phyloP scores from a whole-genome alignment of 495 filamentous ascomycete species.

The Massariosphaeria phaeospora region DNA sequence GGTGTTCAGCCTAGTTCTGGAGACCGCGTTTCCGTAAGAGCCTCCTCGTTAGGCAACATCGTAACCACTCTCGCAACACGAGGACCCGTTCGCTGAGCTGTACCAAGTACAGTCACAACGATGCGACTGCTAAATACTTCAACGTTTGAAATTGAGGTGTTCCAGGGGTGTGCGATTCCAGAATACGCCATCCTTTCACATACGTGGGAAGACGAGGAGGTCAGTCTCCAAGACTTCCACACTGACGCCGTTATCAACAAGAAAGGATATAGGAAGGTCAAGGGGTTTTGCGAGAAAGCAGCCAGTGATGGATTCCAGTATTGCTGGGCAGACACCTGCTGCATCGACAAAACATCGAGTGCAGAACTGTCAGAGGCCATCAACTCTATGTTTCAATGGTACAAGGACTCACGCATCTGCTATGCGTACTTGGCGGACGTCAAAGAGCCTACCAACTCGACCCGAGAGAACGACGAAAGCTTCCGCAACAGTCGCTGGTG shows the following conservation, averaged over 20 bases:
- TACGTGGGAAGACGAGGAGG: conserved; percentile 19
- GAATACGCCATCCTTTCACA: conserved; percentile 20
- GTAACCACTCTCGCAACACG: too few species aligned
- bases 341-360: conserved; percentile 30
- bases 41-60: too few species aligned
- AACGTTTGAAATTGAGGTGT: conserved; percentile 4
- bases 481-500: conserved; percentile 17
- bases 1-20: too few species aligned
- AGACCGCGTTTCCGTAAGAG: too few species aligned
- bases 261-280: conserved; percentile 13
- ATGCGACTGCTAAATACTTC: conserved; percentile 4
- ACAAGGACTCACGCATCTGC: conserved; percentile 6
- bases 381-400: conserved; percentile 27
- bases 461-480: conserved; percentile 4
- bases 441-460: background rate
- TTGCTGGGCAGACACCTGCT: conserved; percentile 30
- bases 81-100: too few species aligned
- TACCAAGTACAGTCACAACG: too few species aligned
- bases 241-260: background rate
- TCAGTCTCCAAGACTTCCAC: conserved; percentile 17
- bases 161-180: background rate
- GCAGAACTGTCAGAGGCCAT: conserved; percentile 21
- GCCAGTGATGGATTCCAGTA: background rate
- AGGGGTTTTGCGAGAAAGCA: background rate
- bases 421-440: conserved; percentile 6